Percentiles rank a stretch among this genome's conserved stretches.
Evolutionary conservation across 2,329 filamentous ascomycete genomes (phyloP).

Genomic region (Fusarium nygamai): DNA sequence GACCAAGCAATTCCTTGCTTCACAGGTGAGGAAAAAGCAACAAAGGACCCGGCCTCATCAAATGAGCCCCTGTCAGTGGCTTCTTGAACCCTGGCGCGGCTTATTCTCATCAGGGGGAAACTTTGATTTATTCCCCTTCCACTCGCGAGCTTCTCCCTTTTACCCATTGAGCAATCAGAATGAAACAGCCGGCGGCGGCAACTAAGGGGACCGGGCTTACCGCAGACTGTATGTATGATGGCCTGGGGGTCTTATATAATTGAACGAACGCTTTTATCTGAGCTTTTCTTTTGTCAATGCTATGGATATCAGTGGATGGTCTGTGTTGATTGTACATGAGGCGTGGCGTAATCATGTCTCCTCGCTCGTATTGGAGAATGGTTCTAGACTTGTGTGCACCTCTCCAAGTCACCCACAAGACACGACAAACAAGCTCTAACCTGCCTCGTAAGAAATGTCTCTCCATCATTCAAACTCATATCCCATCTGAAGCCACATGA

Average conservation of each 20-base stretch:
- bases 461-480: slow-evolving; percentile 36
- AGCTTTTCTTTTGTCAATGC: slow-evolving; percentile 14
- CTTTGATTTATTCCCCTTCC: slow-evolving; percentile 14
- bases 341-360: slow-evolving; percentile 30
- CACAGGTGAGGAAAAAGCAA: slow-evolving; percentile 26
- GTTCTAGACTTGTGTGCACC: not conserved
- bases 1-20: slow-evolving; percentile 3
- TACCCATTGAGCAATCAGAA: slow-evolving; percentile 38
- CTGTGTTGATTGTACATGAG: slow-evolving; percentile 25
- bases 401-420: not conserved
- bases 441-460: slow-evolving; percentile 32
- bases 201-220: slow-evolving; percentile 16
- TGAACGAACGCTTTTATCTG: not conserved
- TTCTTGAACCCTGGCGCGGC: slow-evolving; percentile 15
- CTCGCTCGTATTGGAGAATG: slow-evolving; percentile 2
- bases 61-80: slow-evolving; percentile 19
- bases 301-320: not conserved
- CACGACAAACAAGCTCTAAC: slow-evolving; percentile 23
- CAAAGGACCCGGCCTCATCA: slow-evolving; percentile 8
- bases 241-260: not conserved
- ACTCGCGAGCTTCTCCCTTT: slow-evolving; percentile 16
- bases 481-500: slow-evolving; percentile 30
- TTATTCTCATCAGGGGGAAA: slow-evolving; percentile 32
- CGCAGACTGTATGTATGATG: not conserved
- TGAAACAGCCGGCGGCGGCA: slow-evolving; percentile 39